Evolutionary conservation across 768 basidiomycete genomes (phyloP), one percentile per base, ranked within the genome.

Genomic region (Podaxis sp.): DNA sequence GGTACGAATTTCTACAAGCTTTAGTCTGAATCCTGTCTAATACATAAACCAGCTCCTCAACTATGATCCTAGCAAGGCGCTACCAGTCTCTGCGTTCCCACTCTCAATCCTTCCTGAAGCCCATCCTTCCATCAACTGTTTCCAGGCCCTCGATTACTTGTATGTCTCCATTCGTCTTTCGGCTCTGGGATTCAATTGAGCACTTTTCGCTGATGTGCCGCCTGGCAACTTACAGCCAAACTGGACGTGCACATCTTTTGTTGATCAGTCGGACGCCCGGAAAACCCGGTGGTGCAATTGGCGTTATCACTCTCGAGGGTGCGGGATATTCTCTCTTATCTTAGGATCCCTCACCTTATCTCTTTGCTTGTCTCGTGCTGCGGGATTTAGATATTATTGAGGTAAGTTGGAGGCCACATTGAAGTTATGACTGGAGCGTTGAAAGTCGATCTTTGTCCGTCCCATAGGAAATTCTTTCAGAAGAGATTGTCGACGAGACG

Each of bases 401-500:
- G 72, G 86, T 84, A 49, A 61, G 69, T 66, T 51, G 17, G 48
- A 28, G 26, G 24, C 3, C 13, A 13, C 13, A 13, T 11, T 19
- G 24, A 13, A 24, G 2, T 26, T 12, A 12, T 12, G 24, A 51
- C 8, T 24, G 49, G 24, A 28, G 26, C 2, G 15, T 24, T 49
- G 38, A 12, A 5, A 36, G 12, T 22, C 12, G 13, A 44, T 58
- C 64, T 3, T 73, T 71, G 7, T 26, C 7, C 33, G 9, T 33
- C 33, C 33, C 26, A 11, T 55, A 93, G 83, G 95, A 96, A 82
- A 97, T 99, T 65, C 93, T 98, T 19, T 89, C 91, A 0, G 95
- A 97, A 75, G 96, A 97, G 72, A 96, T 97, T 59, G 90, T 96
- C 33, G 95, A 96, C 69, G 95, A 97, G 75, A 96, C 95, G 2